Base-by-base conservation (phyloP, 2,329 filamentous ascomycete genomes). In the Beauveria bassiana region DNA sequence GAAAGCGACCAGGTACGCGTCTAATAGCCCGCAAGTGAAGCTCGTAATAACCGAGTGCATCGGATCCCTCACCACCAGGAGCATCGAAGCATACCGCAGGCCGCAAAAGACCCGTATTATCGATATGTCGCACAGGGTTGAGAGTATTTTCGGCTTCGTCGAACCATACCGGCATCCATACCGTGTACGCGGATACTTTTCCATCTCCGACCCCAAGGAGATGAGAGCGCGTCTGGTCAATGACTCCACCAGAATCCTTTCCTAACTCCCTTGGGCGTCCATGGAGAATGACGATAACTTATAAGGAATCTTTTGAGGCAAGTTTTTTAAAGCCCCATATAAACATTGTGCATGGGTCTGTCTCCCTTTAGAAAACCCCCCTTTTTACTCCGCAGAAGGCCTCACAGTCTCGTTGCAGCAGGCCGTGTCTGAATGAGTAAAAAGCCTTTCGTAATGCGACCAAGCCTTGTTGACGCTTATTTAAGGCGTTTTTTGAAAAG, bases 191-290 rank as follows among this genome's bases (percentile, higher is more conserved):
- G 84, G 79, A 1, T 77, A 87, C 61, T 80, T 26, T 26, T 80
- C 77, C 43, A 79, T 86, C 73, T 77, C 89, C 40, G 89, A 91
- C 70, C 77, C 84, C 66, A 83, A 88, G 65, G 82, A 88, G 40
- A 90, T 87, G 1, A 66, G 61, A 31, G 10, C 9, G 50, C 5
- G n/a, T 14, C n/a, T 52, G 10, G 50, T 52, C 10, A 22, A 52
- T 3, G n/a, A 22, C 50, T 38, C 31, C 4, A 5, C 28, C 10
- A 22, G 20, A 5, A 3, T 52, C 28, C 40, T 52, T 16, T 22
- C 18, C 28, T n/a, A 22, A 26, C 50, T 52, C 7, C 50, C 50
- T 22, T 52, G 50, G 50, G 31, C 10, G n/a, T 12, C n/a, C n/a
- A 7, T 14, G 28, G 31, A 38, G n/a, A 40, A 52, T 10, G n/a